These are phyloP conservation scores for Eurotiales sp. DNA, from an alignment of 2,329 filamentous ascomycete species.

Conservation along the genomic window DNA sequence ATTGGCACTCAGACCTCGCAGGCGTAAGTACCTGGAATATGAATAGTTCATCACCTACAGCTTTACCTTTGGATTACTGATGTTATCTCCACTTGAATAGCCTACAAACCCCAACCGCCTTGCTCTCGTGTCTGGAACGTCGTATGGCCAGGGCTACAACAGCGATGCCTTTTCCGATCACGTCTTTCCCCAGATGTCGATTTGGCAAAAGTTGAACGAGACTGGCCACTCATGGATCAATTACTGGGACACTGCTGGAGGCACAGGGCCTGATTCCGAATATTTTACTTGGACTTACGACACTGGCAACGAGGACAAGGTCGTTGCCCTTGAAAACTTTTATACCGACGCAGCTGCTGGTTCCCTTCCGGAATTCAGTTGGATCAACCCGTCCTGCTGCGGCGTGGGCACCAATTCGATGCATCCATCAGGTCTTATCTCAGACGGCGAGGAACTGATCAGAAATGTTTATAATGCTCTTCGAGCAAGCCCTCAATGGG, in stretches of 20 bases:
- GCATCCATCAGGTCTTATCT: slow-evolving; percentile 45
- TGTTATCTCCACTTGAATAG: neutral
- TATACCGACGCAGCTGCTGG: slow-evolving; percentile 44
- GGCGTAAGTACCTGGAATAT: slow-evolving; percentile 8
- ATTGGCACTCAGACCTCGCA: slow-evolving; percentile 40
- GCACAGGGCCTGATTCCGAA: slow-evolving; percentile 42
- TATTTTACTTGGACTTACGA: slow-evolving; percentile 43
- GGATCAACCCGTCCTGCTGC: slow-evolving; percentile 42
- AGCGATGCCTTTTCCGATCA: slow-evolving; percentile 32
- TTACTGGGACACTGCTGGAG: slow-evolving; percentile 43
- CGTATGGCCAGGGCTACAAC: slow-evolving; percentile 37
- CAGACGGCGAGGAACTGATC: slow-evolving; percentile 42
- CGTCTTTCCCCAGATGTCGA: slow-evolving; percentile 34
- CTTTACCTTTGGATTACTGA: neutral
- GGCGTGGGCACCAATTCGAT: slow-evolving; percentile 45
- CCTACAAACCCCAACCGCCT: slow-evolving; percentile 39
- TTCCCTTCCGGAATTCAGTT: slow-evolving; percentile 44
- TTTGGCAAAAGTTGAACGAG: slow-evolving; percentile 41
- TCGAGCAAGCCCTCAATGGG: slow-evolving; percentile 44
- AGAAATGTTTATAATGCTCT: slow-evolving; percentile 47
- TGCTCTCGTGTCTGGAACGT: slow-evolving; percentile 39
- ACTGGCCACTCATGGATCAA: slow-evolving; percentile 44
- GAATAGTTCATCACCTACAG: too few relatives aligned
- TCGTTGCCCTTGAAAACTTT: slow-evolving; percentile 33
- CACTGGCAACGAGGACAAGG: slow-evolving; percentile 25